Percentiles rank a stretch among this genome's conserved stretches.
Conservation (phyloP, 2,329 filamentous ascomycete genomes). For the Endothia cerciana region DNA sequence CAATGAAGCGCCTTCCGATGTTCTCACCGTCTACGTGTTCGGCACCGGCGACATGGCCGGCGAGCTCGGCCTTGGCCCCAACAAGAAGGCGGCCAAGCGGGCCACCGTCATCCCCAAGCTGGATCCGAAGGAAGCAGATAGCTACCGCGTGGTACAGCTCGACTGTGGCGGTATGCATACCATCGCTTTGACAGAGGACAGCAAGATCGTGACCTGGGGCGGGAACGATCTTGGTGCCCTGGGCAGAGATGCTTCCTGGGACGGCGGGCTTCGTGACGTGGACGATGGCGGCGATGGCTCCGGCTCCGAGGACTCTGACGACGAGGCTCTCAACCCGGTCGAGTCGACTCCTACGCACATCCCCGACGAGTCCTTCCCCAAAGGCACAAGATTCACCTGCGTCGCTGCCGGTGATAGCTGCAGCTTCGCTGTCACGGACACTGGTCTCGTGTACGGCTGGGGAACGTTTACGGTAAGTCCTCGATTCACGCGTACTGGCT, state of each 20-base stretch:
- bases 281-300: constrained; percentile 68
- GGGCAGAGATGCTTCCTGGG: constrained; percentile 62
- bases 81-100: constrained; percentile 29
- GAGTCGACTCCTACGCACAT: constrained; percentile 62
- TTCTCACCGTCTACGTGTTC: constrained; percentile 31
- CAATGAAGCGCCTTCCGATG: constrained; percentile 28
- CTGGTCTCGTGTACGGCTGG: constrained; percentile 68
- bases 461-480: constrained; percentile 64
- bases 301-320: constrained; percentile 60
- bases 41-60: constrained; percentile 53
- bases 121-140: constrained; percentile 25
- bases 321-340: constrained; percentile 60
- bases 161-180: constrained; percentile 71
- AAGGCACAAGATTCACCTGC: constrained; percentile 59
- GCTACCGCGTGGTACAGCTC: constrained; percentile 55
- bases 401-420: constrained; percentile 64
- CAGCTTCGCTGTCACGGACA: constrained; percentile 64
- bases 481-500: background rate
- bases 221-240: constrained; percentile 72
- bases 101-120: constrained; percentile 31
- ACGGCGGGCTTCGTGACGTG: constrained; percentile 53
- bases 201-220: constrained; percentile 70
- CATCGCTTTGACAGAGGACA: constrained; percentile 66
- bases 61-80: constrained; percentile 37
- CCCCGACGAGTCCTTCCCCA: constrained; percentile 54